Conservation (phyloP, 352 stramenopile species). For the Thraustochytrium striatum region DNA sequence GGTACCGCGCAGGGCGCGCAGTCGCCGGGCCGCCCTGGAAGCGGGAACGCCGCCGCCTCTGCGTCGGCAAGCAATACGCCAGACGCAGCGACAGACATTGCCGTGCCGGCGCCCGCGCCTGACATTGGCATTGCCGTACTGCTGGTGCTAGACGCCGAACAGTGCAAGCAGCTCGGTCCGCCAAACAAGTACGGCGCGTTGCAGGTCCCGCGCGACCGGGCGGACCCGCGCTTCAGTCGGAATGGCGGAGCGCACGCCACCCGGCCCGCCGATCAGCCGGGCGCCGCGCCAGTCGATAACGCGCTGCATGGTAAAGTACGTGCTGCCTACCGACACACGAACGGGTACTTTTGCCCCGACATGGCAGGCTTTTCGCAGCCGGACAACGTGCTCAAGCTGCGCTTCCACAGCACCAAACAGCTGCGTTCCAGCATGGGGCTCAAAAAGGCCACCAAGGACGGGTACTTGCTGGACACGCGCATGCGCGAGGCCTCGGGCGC, state of each 20-base stretch:
- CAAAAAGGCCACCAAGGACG: background rate
- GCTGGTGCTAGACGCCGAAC: conserved; percentile 8
- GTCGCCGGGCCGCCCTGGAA: too few species aligned
- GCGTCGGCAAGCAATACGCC: background rate
- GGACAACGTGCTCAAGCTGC: background rate
- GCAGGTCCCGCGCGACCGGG: background rate
- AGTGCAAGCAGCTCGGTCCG: conserved; percentile 13
- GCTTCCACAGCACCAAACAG: background rate
- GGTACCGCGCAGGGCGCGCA: too few species aligned
- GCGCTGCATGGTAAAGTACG: background rate
- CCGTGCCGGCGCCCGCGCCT: too few species aligned
- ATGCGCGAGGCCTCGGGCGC: background rate
- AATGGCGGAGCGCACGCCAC: background rate
- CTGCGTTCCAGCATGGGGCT: background rate
- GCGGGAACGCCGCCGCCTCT: background rate
- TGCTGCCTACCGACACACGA: too few species aligned
- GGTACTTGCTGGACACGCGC: background rate
- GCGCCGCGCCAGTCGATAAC: background rate
- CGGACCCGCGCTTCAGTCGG: background rate
- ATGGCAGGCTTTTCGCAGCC: background rate
- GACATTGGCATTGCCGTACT: background rate
- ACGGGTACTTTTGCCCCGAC: background rate
- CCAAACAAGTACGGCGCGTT: background rate
- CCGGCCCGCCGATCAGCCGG: background rate
- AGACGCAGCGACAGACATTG: background rate